Percentiles rank a stretch among this genome's conserved stretches.
These are phyloP conservation scores for Carex pumila DNA, from an alignment of 176 grass and related monocot species.

Conservation along the genomic window DNA sequence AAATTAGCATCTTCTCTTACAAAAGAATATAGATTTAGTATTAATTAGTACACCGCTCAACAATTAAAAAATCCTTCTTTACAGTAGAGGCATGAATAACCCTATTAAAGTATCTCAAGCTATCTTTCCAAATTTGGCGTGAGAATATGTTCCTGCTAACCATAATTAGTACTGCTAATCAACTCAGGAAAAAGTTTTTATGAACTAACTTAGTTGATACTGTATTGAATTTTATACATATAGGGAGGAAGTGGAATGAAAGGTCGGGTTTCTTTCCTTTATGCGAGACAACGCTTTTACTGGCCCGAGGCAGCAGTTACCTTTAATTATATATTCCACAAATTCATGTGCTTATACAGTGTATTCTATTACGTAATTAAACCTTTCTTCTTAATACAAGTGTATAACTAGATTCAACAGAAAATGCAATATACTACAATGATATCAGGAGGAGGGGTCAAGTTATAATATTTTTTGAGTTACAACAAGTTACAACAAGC, in stretches of 20 bases:
- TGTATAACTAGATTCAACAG: too few species aligned
- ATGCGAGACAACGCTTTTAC: neutral
- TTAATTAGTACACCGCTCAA: conserved; percentile 4
- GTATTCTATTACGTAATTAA: neutral
- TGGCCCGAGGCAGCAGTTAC: neutral
- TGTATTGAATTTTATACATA: neutral
- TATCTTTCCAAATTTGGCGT: conserved; percentile 19
- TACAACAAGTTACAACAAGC: too few species aligned
- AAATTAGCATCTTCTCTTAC: neutral
- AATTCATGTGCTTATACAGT: neutral
- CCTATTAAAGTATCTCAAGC: neutral
- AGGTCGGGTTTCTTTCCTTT: neutral
- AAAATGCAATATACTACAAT: too few species aligned
- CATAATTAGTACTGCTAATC: neutral
- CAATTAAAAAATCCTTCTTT: neutral
- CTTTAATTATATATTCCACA: neutral
- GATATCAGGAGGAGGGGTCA: too few species aligned
- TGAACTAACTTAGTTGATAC: neutral
- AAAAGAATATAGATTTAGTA: neutral
- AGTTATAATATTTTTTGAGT: too few species aligned
- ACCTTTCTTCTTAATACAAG: too few species aligned
- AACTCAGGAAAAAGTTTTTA: neutral
- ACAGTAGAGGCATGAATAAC: conserved; percentile 4
- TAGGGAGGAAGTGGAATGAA: neutral
- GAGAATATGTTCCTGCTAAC: neutral